Conservation (phyloP, 495 filamentous ascomycete genomes). For the Gamarada debralockiae region DNA sequence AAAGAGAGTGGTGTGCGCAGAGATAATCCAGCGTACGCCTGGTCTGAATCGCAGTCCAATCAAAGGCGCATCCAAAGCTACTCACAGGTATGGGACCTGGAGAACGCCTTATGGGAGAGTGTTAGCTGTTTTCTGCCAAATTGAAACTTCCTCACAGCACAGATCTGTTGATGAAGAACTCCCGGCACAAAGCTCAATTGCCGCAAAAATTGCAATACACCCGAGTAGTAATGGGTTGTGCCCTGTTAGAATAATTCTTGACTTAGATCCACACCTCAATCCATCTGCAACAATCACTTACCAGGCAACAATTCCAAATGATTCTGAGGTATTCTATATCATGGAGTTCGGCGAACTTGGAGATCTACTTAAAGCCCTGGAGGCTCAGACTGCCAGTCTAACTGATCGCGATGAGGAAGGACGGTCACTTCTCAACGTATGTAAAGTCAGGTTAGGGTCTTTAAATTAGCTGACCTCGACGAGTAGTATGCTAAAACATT, state of each 20-base stretch:
- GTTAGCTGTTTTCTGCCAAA: background rate
- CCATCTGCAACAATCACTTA: slow-evolving; percentile 4
- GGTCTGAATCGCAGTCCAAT: background rate
- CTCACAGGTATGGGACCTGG: background rate
- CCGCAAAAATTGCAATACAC: background rate
- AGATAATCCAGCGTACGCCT: background rate
- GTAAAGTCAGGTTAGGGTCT: background rate
- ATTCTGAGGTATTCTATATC: slow-evolving; percentile 1
- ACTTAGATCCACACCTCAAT: background rate
- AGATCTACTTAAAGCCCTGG: background rate
- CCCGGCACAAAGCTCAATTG: background rate
- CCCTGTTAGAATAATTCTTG: background rate
- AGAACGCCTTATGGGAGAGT: background rate
- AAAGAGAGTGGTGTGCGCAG: background rate
- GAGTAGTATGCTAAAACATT: background rate
- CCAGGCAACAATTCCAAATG: slow-evolving; percentile 1
- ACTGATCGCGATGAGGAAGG: slow-evolving; percentile 12
- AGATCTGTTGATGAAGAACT: background rate
- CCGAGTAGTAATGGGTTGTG: background rate
- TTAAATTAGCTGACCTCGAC: background rate
- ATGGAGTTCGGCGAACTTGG: background rate
- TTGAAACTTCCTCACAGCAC: background rate
- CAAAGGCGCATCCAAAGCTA: background rate
- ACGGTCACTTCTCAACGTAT: slow-evolving; percentile 7
- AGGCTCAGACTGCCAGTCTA: background rate